Evolutionary conservation across 768 basidiomycete genomes (phyloP).

Genomic region (Mycena vitilis): DNA sequence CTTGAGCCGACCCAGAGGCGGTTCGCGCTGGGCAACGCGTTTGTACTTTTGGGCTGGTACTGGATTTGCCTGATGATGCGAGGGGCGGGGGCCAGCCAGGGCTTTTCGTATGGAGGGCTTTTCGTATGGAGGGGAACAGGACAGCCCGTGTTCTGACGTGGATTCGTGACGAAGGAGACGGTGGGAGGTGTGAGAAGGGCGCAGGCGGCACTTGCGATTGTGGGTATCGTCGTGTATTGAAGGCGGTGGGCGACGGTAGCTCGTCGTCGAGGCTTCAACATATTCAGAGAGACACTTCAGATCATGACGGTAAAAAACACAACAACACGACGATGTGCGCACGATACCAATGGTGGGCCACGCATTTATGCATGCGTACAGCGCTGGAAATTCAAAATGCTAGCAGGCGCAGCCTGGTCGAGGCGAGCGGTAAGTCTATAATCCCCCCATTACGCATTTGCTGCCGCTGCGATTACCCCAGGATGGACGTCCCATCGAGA

Average conservation of each 20-base stretch:
- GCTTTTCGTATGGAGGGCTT: too few species aligned
- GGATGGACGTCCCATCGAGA: too few species aligned
- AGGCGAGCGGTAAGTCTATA: too few species aligned
- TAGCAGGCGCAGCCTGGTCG: too few species aligned
- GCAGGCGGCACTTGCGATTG: conserved; percentile 29
- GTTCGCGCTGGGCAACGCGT: conserved; percentile 75
- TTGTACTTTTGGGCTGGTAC: conserved; percentile 72
- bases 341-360: too few species aligned
- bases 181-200: conserved; percentile 49
- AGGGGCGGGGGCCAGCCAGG: conserved; percentile 75
- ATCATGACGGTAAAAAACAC: too few species aligned
- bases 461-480: too few species aligned
- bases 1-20: conserved; percentile 67
- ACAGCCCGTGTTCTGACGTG: conserved; percentile 53
- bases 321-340: too few species aligned
- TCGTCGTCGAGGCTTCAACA: conserved; percentile 6
- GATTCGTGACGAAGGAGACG: conserved; percentile 51
- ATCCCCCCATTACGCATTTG: too few species aligned
- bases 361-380: too few species aligned
- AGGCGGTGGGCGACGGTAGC: conserved; percentile 43
- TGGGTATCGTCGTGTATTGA: conserved; percentile 41
- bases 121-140: conserved; percentile 80
- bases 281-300: not conserved
- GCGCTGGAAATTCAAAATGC: too few species aligned
- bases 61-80: conserved; percentile 50